Percentiles rank a stretch among this genome's conserved stretches.
These are phyloP conservation scores for Boletus fagicola DNA, from an alignment of 768 basidiomycete genomes.

Conservation along the genomic window DNA sequence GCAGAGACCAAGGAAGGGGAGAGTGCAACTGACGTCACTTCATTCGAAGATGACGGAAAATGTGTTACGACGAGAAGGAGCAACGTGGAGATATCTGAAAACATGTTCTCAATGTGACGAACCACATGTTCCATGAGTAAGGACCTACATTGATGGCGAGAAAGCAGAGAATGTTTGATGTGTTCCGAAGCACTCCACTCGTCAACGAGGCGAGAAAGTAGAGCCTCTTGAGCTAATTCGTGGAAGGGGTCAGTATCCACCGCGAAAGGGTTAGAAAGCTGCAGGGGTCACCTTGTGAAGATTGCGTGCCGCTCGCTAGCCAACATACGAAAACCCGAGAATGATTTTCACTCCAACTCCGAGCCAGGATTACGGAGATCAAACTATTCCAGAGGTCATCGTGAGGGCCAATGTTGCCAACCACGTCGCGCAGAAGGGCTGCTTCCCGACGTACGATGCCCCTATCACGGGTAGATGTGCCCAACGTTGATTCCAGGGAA, in stretches of 20 bases:
- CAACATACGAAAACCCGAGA: constrained; percentile 70
- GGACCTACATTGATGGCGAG: constrained; percentile 70
- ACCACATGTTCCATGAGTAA: not conserved
- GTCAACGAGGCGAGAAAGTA: constrained; percentile 52
- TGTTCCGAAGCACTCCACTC: constrained; percentile 78
- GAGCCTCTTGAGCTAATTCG: constrained; percentile 39
- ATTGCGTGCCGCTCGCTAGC: constrained; percentile 49
- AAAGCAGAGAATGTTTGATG: constrained; percentile 74
- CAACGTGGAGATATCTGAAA: constrained; percentile 67
- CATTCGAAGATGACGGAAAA: constrained; percentile 50
- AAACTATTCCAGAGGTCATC: constrained; percentile 51
- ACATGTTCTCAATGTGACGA: not conserved
- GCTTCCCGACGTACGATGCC: constrained; percentile 54
- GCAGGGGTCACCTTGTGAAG: constrained; percentile 31
- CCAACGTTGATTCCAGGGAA: constrained; percentile 30
- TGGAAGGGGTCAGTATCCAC: constrained; percentile 9
- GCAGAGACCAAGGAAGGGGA: constrained; percentile 64
- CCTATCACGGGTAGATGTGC: constrained; percentile 35
- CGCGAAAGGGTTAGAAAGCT: not conserved
- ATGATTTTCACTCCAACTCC: constrained; percentile 58
- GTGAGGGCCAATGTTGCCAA: constrained; percentile 49
- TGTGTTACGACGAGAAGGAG: constrained; percentile 65
- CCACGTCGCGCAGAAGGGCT: constrained; percentile 45
- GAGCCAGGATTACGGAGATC: constrained; percentile 47
- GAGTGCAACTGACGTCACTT: constrained; percentile 45